Conservation (phyloP, 495 filamentous ascomycete genomes). For the Neurospora sp. region DNA sequence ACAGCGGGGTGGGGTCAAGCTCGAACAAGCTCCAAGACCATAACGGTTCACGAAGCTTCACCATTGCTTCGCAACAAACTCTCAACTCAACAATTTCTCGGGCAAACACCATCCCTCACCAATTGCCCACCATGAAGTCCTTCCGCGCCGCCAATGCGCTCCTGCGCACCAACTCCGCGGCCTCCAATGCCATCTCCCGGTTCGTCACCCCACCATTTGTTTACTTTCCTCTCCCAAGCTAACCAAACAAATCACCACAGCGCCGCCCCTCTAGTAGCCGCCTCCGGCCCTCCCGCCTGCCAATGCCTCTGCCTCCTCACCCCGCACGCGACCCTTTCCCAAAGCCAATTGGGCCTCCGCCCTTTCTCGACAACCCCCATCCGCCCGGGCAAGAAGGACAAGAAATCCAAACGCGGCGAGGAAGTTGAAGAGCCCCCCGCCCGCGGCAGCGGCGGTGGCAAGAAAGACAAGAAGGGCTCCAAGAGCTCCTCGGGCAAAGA, state of each 20-base stretch:
- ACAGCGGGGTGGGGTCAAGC: background rate
- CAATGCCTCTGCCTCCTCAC: background rate
- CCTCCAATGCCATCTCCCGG: slow-evolving; percentile 2
- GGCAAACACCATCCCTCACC: background rate
- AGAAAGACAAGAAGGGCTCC: background rate
- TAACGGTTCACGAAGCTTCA: background rate
- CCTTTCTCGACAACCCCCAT: background rate
- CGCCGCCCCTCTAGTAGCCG: background rate
- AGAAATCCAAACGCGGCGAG: background rate
- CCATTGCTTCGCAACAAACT: background rate
- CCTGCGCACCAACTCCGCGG: slow-evolving; percentile 6
- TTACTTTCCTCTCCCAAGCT: background rate
- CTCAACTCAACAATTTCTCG: background rate
- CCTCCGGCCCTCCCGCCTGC: background rate
- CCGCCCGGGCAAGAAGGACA: background rate
- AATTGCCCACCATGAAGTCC: slow-evolving; percentile 11
- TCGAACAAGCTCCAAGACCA: slow-evolving; percentile 1
- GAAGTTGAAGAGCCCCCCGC: background rate
- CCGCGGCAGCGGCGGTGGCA: background rate
- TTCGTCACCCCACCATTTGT: background rate
- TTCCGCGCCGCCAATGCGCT: slow-evolving; percentile 13
- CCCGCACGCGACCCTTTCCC: background rate
- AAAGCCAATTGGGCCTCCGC: background rate
- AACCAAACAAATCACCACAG: background rate
- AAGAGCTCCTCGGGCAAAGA: background rate